phyloP scores from a whole-genome alignment of 192 early-diverging fungal species.

The Backusella tuberculispora region DNA sequence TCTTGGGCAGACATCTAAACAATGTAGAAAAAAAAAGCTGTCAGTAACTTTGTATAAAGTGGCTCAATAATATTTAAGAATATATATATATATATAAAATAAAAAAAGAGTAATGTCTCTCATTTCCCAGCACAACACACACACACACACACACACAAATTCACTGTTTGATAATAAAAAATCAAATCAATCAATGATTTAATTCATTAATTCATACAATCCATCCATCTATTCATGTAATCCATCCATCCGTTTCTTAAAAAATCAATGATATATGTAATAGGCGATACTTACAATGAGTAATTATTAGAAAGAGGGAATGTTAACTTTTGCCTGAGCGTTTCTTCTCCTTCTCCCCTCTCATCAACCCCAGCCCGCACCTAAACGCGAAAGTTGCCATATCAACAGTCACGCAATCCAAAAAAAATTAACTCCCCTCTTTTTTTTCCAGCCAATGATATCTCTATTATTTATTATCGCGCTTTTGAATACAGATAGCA shows the following conservation, averaged over 20 bases:
- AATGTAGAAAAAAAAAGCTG: not conserved
- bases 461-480: too few relatives aligned
- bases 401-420: not conserved
- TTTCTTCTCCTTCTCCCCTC: not conserved
- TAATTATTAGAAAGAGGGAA: constrained; percentile 17
- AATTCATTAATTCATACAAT: not conserved
- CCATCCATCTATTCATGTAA: constrained; percentile 14
- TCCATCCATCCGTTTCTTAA: not conserved
- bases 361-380: not conserved
- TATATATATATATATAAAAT: too few relatives aligned
- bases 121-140: not conserved
- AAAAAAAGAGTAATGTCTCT: not conserved
- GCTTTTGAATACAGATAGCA: not conserved
- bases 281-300: not conserved
- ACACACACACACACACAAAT: not conserved
- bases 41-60: too few relatives aligned
- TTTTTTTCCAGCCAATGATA: too few relatives aligned
- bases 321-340: not conserved
- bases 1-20: constrained; percentile 18
- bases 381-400: not conserved
- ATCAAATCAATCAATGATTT: too few relatives aligned
- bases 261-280: too few relatives aligned
- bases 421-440: not conserved
- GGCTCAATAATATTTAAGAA: too few relatives aligned
- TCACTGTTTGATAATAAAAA: not conserved